These are phyloP conservation scores for Daedaleopsis sinensis DNA, from an alignment of 768 basidiomycete genomes.

Conservation along the genomic window DNA sequence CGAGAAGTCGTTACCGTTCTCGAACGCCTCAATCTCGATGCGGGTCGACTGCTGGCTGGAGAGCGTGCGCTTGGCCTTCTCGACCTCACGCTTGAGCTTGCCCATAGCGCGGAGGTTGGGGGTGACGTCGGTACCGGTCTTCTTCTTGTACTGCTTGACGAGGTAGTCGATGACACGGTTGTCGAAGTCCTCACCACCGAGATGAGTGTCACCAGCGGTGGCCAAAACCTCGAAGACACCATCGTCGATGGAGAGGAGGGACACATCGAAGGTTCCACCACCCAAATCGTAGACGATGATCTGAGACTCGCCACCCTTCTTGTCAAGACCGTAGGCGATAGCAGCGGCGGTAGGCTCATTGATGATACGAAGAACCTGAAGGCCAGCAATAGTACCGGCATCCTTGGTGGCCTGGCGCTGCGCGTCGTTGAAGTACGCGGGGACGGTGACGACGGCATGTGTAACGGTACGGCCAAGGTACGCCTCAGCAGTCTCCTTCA, in stretches of 20 bases:
- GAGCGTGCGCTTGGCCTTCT: constrained; percentile 75
- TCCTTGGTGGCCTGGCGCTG: constrained; percentile 99
- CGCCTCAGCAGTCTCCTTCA: constrained; percentile 99
- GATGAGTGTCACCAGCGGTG: constrained; percentile 66
- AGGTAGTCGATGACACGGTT: constrained; percentile 75
- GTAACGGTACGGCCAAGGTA: constrained; percentile 96
- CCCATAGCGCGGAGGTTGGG: constrained; percentile 66
- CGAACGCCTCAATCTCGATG: constrained; percentile 95
- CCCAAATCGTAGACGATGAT: constrained; percentile 99
- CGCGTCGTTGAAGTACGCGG: constrained; percentile 99
- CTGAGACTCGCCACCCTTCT: constrained; percentile 91
- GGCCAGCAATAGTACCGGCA: constrained; percentile 92
- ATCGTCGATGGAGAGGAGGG: constrained; percentile 75
- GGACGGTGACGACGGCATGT: constrained; percentile 97
- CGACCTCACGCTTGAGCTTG: constrained; percentile 71
- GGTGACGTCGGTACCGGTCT: constrained; percentile 63
- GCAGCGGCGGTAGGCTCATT: constrained; percentile 98
- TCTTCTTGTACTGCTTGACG: constrained; percentile 68
- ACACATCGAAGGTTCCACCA: constrained; percentile 99
- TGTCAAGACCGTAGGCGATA: constrained; percentile 98
- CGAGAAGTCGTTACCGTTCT: constrained; percentile 95
- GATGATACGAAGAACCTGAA: constrained; percentile 94
- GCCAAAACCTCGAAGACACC: constrained; percentile 62
- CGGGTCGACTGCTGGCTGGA: constrained; percentile 90
- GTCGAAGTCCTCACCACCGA: constrained; percentile 72